phyloP scores from a whole-genome alignment of 768 basidiomycete species.

The Tulasnella sp. region DNA sequence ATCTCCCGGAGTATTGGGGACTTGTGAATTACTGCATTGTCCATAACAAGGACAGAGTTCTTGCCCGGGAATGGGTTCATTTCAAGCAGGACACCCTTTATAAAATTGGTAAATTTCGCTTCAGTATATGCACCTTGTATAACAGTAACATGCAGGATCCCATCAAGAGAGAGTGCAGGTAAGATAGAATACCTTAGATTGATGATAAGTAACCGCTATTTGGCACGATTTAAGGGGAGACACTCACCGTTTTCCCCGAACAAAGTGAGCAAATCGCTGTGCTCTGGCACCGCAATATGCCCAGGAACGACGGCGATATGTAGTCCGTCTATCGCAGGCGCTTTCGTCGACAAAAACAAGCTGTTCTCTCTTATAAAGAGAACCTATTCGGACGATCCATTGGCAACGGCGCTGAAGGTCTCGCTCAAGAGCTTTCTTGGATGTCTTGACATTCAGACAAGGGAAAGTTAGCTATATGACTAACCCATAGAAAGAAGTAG shows the following conservation, averaged over 20 bases:
- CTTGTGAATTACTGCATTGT: conserved; percentile 26
- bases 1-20: background rate
- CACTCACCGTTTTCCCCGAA: conserved; percentile 22
- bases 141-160: background rate
- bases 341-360: conserved; percentile 26
- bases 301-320: too few species aligned
- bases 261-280: conserved; percentile 11
- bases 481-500: too few species aligned
- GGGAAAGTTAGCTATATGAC: too few species aligned
- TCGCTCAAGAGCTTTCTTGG: background rate
- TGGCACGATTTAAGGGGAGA: too few species aligned
- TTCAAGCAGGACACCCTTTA: conserved; percentile 15
- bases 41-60: conserved; percentile 28
- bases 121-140: background rate
- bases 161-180: background rate
- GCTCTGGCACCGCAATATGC: too few species aligned
- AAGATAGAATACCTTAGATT: background rate
- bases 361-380: background rate
- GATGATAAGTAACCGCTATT: too few species aligned
- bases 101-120: conserved; percentile 30
- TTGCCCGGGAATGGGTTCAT: conserved; percentile 25
- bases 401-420: background rate
- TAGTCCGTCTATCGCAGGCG: background rate
- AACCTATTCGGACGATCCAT: background rate
- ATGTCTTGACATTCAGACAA: too few species aligned